Evolutionary conservation across 2,329 filamentous ascomycete genomes (phyloP), one percentile per base, ranked within the genome.

Genomic region (Talaromyces sp.): DNA sequence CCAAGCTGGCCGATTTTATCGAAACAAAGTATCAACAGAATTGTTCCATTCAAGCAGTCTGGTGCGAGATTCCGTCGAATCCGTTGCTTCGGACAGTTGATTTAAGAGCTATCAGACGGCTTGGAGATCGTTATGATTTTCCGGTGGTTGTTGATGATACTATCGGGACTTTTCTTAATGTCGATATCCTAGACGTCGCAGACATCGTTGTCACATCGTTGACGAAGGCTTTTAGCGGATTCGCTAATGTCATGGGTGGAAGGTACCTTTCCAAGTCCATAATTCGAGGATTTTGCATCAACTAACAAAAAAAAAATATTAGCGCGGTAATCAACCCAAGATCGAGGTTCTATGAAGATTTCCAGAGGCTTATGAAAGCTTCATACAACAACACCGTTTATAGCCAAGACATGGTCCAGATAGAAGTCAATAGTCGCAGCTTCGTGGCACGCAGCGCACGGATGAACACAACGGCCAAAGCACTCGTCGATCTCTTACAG

Each of bases 211-310:
- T 81, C 15, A 79, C 79, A 0, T 80, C 77, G 22, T 71, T 84
- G 15, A 84, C 81, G n/a, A 85, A 85, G 67, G 76, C 77, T 1
- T 85, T 86, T 64, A 82, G 73, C 60, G 84, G 84, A 15, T 78
- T 78, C 60, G 76, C 81, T 21, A 77, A 86, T 65, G 78, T 81
- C 50, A 78, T 84, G 72, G 81, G 72, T 35, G 82, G 78, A n/a
- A 78, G 76, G n/a, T n/a, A n/a, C n/a, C n/a, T n/a, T n/a, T n/a
- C n/a, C n/a, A n/a, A n/a, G n/a, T n/a, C n/a, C n/a, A n/a, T n/a
- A n/a, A n/a, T n/a, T n/a, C n/a, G n/a, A n/a, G n/a, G n/a, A n/a
- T n/a, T n/a, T n/a, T n/a, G n/a, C n/a, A n/a, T n/a, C n/a, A n/a
- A n/a, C n/a, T n/a, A n/a, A n/a, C n/a, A n/a, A n/a, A n/a, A n/a